These are phyloP conservation scores for Keithomyces neogunnii DNA, from an alignment of 2,329 filamentous ascomycete species.

Conservation along the genomic window DNA sequence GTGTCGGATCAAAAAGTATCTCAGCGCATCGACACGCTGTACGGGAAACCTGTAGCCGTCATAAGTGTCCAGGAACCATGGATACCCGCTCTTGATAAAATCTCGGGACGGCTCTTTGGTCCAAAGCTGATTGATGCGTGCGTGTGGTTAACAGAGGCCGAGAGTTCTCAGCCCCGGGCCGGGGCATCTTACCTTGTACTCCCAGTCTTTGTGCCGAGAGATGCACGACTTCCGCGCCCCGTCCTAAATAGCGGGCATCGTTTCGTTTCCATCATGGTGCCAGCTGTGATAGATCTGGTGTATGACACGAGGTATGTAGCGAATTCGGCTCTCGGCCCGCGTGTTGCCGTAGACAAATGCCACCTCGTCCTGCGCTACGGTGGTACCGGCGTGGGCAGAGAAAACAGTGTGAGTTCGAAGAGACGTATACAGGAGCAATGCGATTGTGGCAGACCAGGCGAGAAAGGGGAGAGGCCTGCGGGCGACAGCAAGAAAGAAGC, in stretches of 20 bases:
- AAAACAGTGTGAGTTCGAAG: not conserved
- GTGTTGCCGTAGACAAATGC: not conserved
- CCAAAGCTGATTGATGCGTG: constrained; percentile 43
- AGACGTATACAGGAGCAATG: not conserved
- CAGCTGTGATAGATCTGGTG: not conserved
- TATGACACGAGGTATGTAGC: not conserved
- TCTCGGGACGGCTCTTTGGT: constrained; percentile 60
- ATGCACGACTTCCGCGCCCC: not conserved
- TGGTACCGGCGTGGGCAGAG: not conserved
- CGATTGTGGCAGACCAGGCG: not conserved
- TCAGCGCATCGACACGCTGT: constrained; percentile 68
- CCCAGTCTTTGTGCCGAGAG: not conserved
- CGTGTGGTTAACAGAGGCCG: too few species aligned
- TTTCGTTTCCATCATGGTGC: not conserved
- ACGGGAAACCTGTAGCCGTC: constrained; percentile 67
- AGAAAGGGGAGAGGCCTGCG: not conserved
- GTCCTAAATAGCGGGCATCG: not conserved
- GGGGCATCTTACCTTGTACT: not conserved
- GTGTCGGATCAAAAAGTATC: constrained; percentile 69
- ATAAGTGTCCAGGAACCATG: constrained; percentile 69
- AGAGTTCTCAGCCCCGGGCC: not conserved
- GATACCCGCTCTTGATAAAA: constrained; percentile 66
- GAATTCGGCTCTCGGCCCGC: not conserved
- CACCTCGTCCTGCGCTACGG: not conserved
- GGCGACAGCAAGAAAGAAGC: not conserved